Base-by-base conservation (phyloP, 164 flowering plant species). In the Vitis amurensis region DNA sequence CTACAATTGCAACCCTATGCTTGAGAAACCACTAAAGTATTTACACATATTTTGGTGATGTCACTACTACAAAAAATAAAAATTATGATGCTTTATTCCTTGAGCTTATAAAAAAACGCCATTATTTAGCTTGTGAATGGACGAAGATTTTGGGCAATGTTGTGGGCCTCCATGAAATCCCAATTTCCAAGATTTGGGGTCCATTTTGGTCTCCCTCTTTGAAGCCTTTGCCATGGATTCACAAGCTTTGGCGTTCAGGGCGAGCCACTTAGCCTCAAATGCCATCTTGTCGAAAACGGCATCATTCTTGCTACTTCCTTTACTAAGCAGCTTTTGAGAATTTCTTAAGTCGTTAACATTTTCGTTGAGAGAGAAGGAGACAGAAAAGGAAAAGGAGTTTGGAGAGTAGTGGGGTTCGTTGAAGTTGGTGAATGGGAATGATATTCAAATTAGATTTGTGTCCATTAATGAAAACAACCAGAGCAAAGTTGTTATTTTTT, bases 151-250 rank as follows among this genome's bases (percentile, higher is more conserved):
- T 84, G 91, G 4, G 94, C 98, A 37, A 91, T 78, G 62, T 89
- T 88, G 49, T 71, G 79, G 12, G 86, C 84, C 76, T 93, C 98
- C 97, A 93, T 91, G 53, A 85, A 59, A 73, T 89, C 92, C 98
- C 97, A 91, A 93, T 79, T 93, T 93, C 98, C 98, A 93, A 11
- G 98, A 3, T 31, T 31, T 31, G 0, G 44, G 44, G 44, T 3
- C 6, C 5, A 3, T 3, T 6, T 3, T 6, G 17, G 52, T 73
- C 75, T 80, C 88, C 16, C 68, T 76, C 55, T 75, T 68, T 2
- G 88, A 82, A 19, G 77, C 66, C 62, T 90, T 88, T 11, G 88
- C 94, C 94, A 93, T 87, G 47, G 85, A 59, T 52, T 80, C 73
- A 31, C 93, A 82, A 23, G 93, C 93, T 60, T 69, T 59, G 37